Percentiles rank a stretch among this genome's conserved stretches.
These are phyloP conservation scores for Suhomyces taliae DNA, from an alignment of 1,139 yeast genomes.

Conservation along the genomic window DNA sequence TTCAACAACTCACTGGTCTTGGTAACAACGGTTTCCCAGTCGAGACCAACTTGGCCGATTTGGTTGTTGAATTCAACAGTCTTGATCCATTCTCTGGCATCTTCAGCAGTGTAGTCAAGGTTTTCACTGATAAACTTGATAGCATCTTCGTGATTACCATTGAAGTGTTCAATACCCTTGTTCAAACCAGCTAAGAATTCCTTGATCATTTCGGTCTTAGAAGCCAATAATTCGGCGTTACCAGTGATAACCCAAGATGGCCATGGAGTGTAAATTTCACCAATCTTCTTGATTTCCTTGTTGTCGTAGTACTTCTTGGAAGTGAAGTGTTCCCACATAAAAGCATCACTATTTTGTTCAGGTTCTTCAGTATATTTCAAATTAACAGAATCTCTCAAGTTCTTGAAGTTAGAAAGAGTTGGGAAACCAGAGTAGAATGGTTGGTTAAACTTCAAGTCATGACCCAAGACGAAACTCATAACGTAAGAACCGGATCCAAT, in stretches of 20 bases:
- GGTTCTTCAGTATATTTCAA: constrained; percentile 33
- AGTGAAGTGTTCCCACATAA: constrained; percentile 96
- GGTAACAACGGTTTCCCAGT: constrained; percentile 51
- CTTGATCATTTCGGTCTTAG: constrained; percentile 28
- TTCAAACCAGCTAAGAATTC: constrained; percentile 56
- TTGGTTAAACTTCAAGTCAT: constrained; percentile 47
- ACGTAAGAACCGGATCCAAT: constrained; percentile 91
- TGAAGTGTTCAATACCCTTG: constrained; percentile 68
- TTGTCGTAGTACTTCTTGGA: constrained; percentile 80
- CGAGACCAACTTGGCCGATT: constrained; percentile 44
- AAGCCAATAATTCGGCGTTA: constrained; percentile 32
- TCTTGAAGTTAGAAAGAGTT: constrained; percentile 66
- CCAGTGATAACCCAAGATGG: constrained; percentile 88
- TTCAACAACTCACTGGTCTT: constrained; percentile 61
- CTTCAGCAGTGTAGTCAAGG: constrained; percentile 74
- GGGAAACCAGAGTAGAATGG: constrained; percentile 56
- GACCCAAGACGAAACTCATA: constrained; percentile 83
- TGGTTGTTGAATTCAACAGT: constrained; percentile 65
- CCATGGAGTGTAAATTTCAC: constrained; percentile 94
- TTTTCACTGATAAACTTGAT: constrained; percentile 61
- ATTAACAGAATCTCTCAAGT: constrained; percentile 79
- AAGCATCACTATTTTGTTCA: constrained; percentile 62
- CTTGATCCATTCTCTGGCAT: constrained; percentile 76
- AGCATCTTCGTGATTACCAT: constrained; percentile 61
- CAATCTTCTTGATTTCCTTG: constrained; percentile 76